Evolutionary conservation across 163 green algal genomes (phyloP), one percentile per base, ranked within the genome.

Genomic region (Chlamydomonas reinhardtii): DNA sequence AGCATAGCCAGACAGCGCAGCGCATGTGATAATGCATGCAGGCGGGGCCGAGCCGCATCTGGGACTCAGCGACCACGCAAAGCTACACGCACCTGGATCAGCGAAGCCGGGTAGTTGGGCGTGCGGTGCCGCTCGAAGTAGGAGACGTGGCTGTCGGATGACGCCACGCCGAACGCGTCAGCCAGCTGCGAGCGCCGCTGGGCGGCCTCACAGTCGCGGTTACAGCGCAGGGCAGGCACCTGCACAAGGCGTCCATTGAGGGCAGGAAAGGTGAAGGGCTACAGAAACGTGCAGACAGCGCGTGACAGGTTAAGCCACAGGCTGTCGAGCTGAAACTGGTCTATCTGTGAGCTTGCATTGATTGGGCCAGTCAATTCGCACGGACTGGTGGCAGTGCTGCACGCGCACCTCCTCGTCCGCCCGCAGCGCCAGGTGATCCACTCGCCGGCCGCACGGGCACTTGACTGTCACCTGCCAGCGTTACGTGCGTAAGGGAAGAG

Each of bases 161-260:
- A 52, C 11, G 52, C 34, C 27, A 94, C 87, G 12, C 85, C 89
- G 83, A 94, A 94, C 3, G 91, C 91, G 29, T 92, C 84, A 12
- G 91, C 91, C 64, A 94, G 75, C 39, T 83, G 83, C 0, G 54
- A n/a, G 15, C 89, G 83, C 0, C 91, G 84, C 32, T 73, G 29
- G 27, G 85, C 80, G 15, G 74, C 27, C 73, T 84, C 73, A 35
- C 91, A 94, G 32, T 86, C 87, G 1, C 56, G 62, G 78, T 91
- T 71, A 69, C 91, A 94, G 52, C 48, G 20, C 73, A 94, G 69
- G 20, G 37, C 2, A 8, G 89, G 88, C 6, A 59, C 32, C 43
- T 76, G 62, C 24, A 29, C 12, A 19, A 66, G 73, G 71, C 8
- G 73, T 34, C 43, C 48, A 43, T 43, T n/a, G n/a, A n/a, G n/a